phyloP scores from a whole-genome alignment of 305 asterid genomes.

The Withania somnifera region DNA sequence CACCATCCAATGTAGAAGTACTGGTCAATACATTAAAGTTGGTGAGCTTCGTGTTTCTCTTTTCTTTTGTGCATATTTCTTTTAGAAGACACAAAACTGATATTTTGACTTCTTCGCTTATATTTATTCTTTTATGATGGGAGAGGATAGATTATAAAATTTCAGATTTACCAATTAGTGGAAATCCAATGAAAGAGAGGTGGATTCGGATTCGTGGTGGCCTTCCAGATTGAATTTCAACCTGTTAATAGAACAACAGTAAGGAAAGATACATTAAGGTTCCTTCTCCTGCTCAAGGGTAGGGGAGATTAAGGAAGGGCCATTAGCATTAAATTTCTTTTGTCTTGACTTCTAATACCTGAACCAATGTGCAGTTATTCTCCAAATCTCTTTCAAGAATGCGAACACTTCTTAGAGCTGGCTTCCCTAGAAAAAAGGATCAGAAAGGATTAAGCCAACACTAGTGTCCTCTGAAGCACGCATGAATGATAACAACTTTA shows the following conservation, averaged over 20 bases:
- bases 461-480: neutral
- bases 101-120: neutral
- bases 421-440: conserved; percentile 55
- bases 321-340: neutral
- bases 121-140: neutral
- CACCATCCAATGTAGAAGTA: neutral
- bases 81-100: neutral
- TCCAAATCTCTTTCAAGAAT: conserved; percentile 61
- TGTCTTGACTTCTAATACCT: conserved; percentile 38
- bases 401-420: conserved; percentile 64
- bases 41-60: neutral
- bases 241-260: conserved; percentile 24
- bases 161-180: conserved; percentile 45
- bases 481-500: neutral
- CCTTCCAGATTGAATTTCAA: conserved; percentile 93
- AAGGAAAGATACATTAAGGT: neutral
- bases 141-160: neutral
- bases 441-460: neutral
- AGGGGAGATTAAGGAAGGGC: neutral
- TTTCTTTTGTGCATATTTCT: neutral
- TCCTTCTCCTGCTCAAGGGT: neutral
- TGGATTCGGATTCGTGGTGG: conserved; percentile 98
- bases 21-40: neutral
- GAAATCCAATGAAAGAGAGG: conserved; percentile 80
- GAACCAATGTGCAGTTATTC: conserved; percentile 57